phyloP scores from a whole-genome alignment of 139 green algal genomes.

The Volvox reticuliferus region DNA sequence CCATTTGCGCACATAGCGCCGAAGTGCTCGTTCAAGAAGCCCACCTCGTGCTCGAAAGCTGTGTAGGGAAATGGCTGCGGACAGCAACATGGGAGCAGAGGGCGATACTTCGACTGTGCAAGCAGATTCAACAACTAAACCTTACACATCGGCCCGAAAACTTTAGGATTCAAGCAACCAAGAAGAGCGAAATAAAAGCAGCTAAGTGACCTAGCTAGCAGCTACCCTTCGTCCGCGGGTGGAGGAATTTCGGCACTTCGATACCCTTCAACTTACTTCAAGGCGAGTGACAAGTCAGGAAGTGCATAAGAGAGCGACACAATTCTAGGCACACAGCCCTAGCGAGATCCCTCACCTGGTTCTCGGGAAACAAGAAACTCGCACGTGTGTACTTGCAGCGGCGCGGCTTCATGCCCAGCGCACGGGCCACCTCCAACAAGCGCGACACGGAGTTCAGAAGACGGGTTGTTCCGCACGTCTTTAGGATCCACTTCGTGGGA shows the following conservation, averaged over 20 bases:
- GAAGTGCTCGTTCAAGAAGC: slow-evolving; percentile 80
- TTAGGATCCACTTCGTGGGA: slow-evolving; percentile 91
- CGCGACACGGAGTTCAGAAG: slow-evolving; percentile 87
- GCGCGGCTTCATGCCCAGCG: slow-evolving; percentile 69
- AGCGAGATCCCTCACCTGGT: slow-evolving; percentile 75
- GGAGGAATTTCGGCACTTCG: too few relatives aligned
- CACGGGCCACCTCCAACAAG: slow-evolving; percentile 82
- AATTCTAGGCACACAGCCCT: neutral
- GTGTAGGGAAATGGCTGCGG: slow-evolving; percentile 69
- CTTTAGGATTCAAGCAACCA: too few relatives aligned
- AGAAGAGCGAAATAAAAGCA: too few relatives aligned
- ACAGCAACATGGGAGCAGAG: too few relatives aligned
- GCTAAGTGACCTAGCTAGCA: too few relatives aligned
- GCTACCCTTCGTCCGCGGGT: too few relatives aligned
- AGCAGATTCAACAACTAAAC: too few relatives aligned
- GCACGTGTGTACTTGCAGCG: slow-evolving; percentile 92
- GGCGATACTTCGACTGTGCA: too few relatives aligned
- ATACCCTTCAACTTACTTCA: too few relatives aligned
- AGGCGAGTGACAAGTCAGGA: too few relatives aligned
- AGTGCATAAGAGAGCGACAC: too few relatives aligned
- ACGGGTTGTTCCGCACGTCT: slow-evolving; percentile 98
- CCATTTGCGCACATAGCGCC: slow-evolving; percentile 72
- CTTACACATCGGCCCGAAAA: too few relatives aligned
- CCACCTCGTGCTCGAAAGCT: slow-evolving; percentile 85
- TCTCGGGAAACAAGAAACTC: slow-evolving; percentile 95